phyloP scores from a whole-genome alignment of 2,329 filamentous ascomycete genomes.

The Exophiala sp. region DNA sequence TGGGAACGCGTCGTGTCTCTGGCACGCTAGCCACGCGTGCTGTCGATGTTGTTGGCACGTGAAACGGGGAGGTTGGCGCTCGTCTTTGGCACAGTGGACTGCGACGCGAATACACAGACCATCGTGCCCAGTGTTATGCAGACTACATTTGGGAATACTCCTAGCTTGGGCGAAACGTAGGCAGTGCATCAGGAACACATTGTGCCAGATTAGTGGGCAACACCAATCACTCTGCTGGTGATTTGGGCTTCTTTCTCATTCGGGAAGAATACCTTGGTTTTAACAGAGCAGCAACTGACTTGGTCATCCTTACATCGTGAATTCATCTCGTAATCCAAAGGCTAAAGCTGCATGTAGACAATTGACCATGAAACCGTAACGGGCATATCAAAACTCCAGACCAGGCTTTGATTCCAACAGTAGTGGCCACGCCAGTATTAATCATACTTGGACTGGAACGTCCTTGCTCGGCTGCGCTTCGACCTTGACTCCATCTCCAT shows the following conservation, averaged over 20 bases:
- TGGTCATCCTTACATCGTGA: neutral
- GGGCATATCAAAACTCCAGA: neutral
- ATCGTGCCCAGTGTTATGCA: neutral
- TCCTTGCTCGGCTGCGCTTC: neutral
- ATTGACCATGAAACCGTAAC: neutral
- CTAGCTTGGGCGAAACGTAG: too few relatives aligned
- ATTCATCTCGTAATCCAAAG: neutral
- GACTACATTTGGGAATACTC: too few relatives aligned
- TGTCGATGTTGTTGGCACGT: conserved; percentile 2
- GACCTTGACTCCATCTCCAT: neutral
- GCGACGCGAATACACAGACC: neutral
- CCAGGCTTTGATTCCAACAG: neutral
- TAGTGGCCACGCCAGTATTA: neutral
- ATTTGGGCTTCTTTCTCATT: too few relatives aligned
- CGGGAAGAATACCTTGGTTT: neutral
- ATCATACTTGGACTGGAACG: neutral
- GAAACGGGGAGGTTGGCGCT: neutral
- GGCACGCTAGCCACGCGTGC: conserved; percentile 11
- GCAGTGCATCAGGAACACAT: too few relatives aligned
- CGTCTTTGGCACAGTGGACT: neutral
- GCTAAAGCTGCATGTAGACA: neutral
- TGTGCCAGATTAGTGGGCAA: too few relatives aligned
- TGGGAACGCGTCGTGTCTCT: conserved; percentile 22
- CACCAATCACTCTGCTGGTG: too few relatives aligned
- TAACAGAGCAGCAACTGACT: neutral